Conservation (phyloP, 1,284 basidiomycete species). For the Malassezia sympodialis region DNA sequence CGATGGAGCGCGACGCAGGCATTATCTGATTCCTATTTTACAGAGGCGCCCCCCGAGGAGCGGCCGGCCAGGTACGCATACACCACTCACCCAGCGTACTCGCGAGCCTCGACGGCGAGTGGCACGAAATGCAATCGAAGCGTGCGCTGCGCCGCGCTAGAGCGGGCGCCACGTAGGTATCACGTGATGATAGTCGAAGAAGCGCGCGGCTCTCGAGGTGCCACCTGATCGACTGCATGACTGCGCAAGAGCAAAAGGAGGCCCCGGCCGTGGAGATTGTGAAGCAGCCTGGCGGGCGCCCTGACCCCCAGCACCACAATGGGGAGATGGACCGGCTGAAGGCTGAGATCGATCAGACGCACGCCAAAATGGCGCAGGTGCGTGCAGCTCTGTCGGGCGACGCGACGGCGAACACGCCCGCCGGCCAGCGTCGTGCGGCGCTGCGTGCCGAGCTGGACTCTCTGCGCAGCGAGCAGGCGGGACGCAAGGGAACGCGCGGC, state of each 20-base stretch:
- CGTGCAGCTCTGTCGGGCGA: slow-evolving; percentile 56
- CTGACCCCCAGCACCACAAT: slow-evolving; percentile 36
- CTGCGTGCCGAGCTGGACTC: slow-evolving; percentile 73
- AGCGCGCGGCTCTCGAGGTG: background rate
- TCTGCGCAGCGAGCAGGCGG: slow-evolving; percentile 70
- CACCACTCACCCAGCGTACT: slow-evolving; percentile 16
- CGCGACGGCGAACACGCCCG: slow-evolving; percentile 47
- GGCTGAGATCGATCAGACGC: slow-evolving; percentile 34
- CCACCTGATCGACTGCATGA: background rate
- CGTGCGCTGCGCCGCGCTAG: slow-evolving; percentile 26
- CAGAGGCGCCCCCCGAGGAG: slow-evolving; percentile 64
- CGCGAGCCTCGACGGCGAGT: slow-evolving; percentile 69
- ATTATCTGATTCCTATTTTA: slow-evolving; percentile 71
- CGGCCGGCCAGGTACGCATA: slow-evolving; percentile 65
- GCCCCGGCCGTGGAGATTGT: slow-evolving; percentile 28
- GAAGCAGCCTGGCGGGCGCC: slow-evolving; percentile 42
- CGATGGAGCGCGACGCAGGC: slow-evolving; percentile 73
- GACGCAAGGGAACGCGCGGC: slow-evolving; percentile 63
- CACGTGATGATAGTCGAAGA: slow-evolving; percentile 8
- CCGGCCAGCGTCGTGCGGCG: slow-evolving; percentile 62
- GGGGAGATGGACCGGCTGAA: slow-evolving; percentile 40
- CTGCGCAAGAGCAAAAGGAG: background rate
- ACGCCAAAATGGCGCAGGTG: slow-evolving; percentile 51
- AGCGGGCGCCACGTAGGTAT: slow-evolving; percentile 8
- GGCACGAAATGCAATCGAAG: slow-evolving; percentile 71